Base-by-base conservation (phyloP, 2,329 filamentous ascomycete genomes). In the Eutypella sp. region DNA sequence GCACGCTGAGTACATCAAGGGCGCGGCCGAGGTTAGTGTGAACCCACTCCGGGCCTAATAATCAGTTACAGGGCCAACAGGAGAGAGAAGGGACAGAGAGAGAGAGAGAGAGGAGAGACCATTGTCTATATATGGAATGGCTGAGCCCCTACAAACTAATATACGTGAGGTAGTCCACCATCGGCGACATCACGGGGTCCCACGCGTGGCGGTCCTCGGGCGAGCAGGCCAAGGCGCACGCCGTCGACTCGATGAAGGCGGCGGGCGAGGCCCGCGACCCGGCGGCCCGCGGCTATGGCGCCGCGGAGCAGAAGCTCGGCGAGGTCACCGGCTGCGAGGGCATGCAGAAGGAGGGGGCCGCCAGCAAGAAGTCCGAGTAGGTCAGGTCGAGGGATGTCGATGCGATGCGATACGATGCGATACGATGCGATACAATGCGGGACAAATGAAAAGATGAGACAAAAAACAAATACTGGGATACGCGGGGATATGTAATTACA, bases 1-100 rank as follows among this genome's bases (percentile, higher is more conserved):
- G 36, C 84, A 87, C 60, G 81, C 74, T 25, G 79, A 86, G 58
- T 88, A 85, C 57, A 74, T 80, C 57, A 87, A 87, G 58, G 84
- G 84, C 43, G 79, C 79, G 6, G 76, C 79, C 45, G 81, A 85
- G 68, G 84, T 83, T 65, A 46, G 65, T 58, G n/a, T n/a, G n/a
- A n/a, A n/a, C n/a, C n/a, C n/a, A n/a, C n/a, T n/a, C n/a, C n/a
- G n/a, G n/a, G n/a, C n/a, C n/a, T n/a, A n/a, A n/a, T n/a, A 5
- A 25, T n/a, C 27, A 20, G 9, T 6, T 22, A 13, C 9, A 2
- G 6, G 15, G 5, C 22, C 9, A 5, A 20, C 11, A 25, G 39
- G 11, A 13, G 20, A 41, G 40, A 5, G 10, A 23, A 22, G n/a
- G n/a, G n/a, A n/a, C n/a, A n/a, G 11, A 13, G 20, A 41, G 40